These are phyloP conservation scores for Penicillium sp. DNA, from an alignment of 2,329 filamentous ascomycete genomes.

Conservation along the genomic window DNA sequence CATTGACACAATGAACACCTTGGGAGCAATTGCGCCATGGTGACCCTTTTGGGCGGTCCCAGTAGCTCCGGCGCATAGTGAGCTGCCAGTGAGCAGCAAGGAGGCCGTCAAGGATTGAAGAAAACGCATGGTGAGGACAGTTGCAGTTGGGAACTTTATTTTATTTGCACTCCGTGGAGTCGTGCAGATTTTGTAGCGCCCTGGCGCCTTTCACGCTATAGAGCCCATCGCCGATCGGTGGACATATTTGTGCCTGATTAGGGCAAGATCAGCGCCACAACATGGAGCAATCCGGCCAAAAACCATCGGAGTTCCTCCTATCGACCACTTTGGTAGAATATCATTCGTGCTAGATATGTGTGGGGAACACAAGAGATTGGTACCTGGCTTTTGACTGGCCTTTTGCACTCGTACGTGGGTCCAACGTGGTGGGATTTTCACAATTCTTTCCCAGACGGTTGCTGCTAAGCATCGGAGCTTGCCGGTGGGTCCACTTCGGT, in stretches of 20 bases:
- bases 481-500: not conserved
- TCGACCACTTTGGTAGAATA: not conserved
- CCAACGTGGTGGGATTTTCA: not conserved
- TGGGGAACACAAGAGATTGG: not conserved
- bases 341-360: not conserved
- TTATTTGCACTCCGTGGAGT: not conserved
- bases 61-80: constrained; percentile 8
- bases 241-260: not conserved
- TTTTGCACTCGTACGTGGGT: not conserved
- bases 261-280: not conserved
- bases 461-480: not conserved
- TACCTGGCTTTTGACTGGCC: not conserved
- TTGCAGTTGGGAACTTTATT: not conserved
- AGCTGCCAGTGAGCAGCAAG: constrained; percentile 14
- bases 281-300: not conserved
- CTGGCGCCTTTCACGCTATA: not conserved
- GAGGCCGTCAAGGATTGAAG: constrained; percentile 9
- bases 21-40: constrained; percentile 30
- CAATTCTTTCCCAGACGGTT: not conserved
- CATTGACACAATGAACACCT: constrained; percentile 44
- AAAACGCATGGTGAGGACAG: constrained; percentile 9
- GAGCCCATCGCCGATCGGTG: not conserved
- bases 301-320: not conserved
- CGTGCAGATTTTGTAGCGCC: not conserved
- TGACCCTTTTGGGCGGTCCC: not conserved